phyloP scores from a whole-genome alignment of 805 yeast species.

The Saccharomycopsis microspora region DNA sequence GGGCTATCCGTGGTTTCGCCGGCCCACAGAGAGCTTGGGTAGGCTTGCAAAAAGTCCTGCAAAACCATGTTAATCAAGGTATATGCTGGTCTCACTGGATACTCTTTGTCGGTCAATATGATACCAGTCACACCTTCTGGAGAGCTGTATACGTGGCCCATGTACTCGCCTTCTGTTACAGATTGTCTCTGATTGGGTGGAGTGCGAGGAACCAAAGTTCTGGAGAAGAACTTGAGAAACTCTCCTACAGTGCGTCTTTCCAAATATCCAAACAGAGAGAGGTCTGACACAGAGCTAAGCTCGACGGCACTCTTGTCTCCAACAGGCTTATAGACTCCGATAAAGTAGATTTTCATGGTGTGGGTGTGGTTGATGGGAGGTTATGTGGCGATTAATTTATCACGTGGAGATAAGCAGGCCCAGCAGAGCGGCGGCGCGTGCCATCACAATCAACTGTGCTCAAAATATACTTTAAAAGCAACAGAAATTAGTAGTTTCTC shows the following conservation, averaged over 20 bases:
- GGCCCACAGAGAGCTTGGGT: conserved; percentile 66
- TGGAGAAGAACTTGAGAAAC: conserved; percentile 89
- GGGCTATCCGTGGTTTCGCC: conserved; percentile 20
- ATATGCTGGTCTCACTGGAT: conserved; percentile 95
- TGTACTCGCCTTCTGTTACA: conserved; percentile 76
- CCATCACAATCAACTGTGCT: neutral
- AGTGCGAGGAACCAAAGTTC: conserved; percentile 85
- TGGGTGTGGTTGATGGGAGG: neutral
- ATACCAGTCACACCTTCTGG: conserved; percentile 89
- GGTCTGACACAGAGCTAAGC: conserved; percentile 69
- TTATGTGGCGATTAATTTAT: neutral
- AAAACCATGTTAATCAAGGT: conserved; percentile 80
- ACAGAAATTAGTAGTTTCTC: too few species aligned
- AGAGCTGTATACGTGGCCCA: conserved; percentile 87
- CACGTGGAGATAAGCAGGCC: neutral
- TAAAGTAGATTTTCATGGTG: conserved; percentile 79
- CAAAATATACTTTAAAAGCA: neutral
- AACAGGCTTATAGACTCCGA: conserved; percentile 67
- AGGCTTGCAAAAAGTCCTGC: conserved; percentile 80
- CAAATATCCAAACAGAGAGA: conserved; percentile 80
- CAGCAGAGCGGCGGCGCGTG: neutral
- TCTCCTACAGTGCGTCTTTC: conserved; percentile 77
- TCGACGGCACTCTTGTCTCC: conserved; percentile 57
- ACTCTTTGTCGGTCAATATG: conserved; percentile 85
- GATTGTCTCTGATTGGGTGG: conserved; percentile 84